These are phyloP conservation scores for Cercospora sp. DNA, from an alignment of 2,329 filamentous ascomycete genomes.

Conservation along the genomic window DNA sequence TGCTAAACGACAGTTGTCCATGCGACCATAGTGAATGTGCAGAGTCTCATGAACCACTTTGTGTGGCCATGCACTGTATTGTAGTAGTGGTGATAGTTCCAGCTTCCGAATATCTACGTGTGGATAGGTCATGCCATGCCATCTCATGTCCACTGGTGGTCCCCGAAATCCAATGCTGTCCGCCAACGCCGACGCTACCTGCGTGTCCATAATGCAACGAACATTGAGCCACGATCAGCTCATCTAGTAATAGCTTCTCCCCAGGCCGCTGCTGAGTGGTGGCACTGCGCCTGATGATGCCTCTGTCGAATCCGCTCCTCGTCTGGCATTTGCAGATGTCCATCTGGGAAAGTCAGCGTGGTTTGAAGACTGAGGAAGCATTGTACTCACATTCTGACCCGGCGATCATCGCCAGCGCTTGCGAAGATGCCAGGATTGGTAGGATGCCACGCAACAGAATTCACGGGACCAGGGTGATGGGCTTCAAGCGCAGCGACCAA, in stretches of 20 bases:
- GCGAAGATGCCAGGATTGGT: constrained; percentile 80
- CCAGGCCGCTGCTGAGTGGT: constrained; percentile 8
- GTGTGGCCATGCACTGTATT: not conserved
- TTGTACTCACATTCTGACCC: constrained; percentile 76
- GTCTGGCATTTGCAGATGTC: constrained; percentile 20
- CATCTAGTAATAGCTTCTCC: constrained; percentile 15
- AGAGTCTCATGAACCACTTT: not conserved
- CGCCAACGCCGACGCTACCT: constrained; percentile 11
- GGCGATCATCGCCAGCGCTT: constrained; percentile 83
- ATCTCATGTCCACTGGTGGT: not conserved
- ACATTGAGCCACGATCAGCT: constrained; percentile 3
- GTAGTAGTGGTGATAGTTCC: constrained; percentile 8
- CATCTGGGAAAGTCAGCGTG: constrained; percentile 22
- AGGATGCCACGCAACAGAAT: constrained; percentile 88
- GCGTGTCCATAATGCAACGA: not conserved
- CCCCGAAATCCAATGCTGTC: constrained; percentile 10
- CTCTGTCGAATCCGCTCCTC: constrained; percentile 13
- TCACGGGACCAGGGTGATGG: constrained; percentile 74
- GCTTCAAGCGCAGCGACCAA: constrained; percentile 74
- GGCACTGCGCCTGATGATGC: constrained; percentile 12
- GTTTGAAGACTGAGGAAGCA: not conserved
- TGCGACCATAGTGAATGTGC: not conserved
- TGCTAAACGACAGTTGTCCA: not conserved
- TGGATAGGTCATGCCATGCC: constrained; percentile 2
- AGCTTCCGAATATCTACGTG: constrained; percentile 2